A percentile compares a stretch with the other conserved stretches of the same genome.
Evolutionary conservation across 1,284 basidiomycete species (phyloP).

Genomic region (Rhodotorula mucilaginosa): DNA sequence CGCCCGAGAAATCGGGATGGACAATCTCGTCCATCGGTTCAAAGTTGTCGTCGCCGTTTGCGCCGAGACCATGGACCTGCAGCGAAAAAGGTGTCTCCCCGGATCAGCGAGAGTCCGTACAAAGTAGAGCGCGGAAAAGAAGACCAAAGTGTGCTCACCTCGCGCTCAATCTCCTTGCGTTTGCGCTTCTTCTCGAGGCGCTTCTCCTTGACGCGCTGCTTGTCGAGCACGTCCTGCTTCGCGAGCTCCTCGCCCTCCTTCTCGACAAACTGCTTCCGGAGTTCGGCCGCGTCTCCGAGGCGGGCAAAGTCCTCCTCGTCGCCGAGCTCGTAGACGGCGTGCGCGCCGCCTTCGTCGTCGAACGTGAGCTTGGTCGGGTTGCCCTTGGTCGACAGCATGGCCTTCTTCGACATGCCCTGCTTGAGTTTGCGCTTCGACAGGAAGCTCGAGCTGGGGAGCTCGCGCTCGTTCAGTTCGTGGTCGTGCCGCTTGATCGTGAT

Average conservation of each 20-base stretch:
- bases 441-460: constrained; percentile 56
- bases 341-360: constrained; percentile 76
- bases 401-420: constrained; percentile 74
- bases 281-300: constrained; percentile 63
- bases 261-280: constrained; percentile 67
- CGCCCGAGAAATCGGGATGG: constrained; percentile 65
- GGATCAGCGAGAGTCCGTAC: constrained; percentile 38
- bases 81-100: constrained; percentile 22
- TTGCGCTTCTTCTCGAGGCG: constrained; percentile 79
- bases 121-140: constrained; percentile 8
- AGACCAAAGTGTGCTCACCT: constrained; percentile 49
- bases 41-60: constrained; percentile 55
- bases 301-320: constrained; percentile 66
- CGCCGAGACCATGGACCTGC: constrained; percentile 45
- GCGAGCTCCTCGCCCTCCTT: constrained; percentile 69
- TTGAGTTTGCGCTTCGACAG: constrained; percentile 65
- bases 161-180: constrained; percentile 78
- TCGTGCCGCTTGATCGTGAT: constrained; percentile 88
- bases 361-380: constrained; percentile 68
- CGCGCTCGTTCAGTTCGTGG: constrained; percentile 64
- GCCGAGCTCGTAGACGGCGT: constrained; percentile 71
- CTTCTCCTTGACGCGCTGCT: constrained; percentile 80
- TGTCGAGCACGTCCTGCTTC: constrained; percentile 70
- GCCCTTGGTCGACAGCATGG: constrained; percentile 63
- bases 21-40: constrained; percentile 32